These are phyloP conservation scores for Cadophora gregata DNA, from an alignment of 2,329 filamentous ascomycete species.

Conservation along the genomic window DNA sequence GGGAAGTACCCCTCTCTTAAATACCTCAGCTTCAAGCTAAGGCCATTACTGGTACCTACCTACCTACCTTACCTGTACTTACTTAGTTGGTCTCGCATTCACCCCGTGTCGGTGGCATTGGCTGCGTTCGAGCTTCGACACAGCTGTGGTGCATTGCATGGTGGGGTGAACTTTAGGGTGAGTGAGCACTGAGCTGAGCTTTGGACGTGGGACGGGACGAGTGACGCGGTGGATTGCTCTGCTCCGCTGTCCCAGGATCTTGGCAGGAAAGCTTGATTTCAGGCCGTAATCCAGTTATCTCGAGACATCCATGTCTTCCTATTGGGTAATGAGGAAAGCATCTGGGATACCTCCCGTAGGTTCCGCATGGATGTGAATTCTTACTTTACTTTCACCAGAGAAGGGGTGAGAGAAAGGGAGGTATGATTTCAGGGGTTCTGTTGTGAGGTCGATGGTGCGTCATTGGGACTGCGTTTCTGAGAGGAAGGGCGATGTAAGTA, in stretches of 20 bases:
- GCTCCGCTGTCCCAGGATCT: slow-evolving; percentile 17
- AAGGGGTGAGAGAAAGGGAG: neutral
- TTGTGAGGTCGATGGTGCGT: too few species aligned
- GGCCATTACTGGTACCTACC: too few species aligned
- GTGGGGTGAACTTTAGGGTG: neutral
- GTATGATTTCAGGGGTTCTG: neutral
- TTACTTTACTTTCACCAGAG: neutral
- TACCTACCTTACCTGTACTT: too few species aligned
- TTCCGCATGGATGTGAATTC: slow-evolving; percentile 4
- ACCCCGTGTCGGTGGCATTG: neutral
- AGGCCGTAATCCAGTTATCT: slow-evolving; percentile 14
- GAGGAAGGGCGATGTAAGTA: too few species aligned
- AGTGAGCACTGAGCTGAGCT: too few species aligned
- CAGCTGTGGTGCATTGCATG: slow-evolving; percentile 3
- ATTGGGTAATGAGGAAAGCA: neutral
- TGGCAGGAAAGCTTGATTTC: slow-evolving; percentile 24
- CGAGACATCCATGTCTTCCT: neutral
- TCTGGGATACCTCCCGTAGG: slow-evolving; percentile 14
- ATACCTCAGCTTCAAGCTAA: slow-evolving; percentile 10
- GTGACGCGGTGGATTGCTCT: slow-evolving; percentile 9
- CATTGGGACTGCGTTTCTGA: neutral
- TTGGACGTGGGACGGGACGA: too few species aligned
- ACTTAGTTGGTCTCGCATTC: neutral
- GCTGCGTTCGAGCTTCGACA: slow-evolving; percentile 5
- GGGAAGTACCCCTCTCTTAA: slow-evolving; percentile 2